Percentiles rank a stretch among this genome's conserved stretches.
Conservation (phyloP, 371 early-diverging fungal species). For the Mortierella sp. region DNA sequence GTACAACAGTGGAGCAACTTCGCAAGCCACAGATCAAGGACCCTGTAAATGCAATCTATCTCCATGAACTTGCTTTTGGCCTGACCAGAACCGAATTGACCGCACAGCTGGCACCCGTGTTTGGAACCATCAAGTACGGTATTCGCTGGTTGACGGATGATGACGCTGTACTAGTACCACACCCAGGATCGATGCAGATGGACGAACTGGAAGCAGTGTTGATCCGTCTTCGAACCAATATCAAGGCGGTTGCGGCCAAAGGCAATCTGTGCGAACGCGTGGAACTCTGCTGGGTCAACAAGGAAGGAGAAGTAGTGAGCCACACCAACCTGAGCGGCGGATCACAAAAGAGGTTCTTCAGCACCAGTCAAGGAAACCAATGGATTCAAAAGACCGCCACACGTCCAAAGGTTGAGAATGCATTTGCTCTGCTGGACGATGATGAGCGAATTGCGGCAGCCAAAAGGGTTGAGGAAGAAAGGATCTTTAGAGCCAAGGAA, state of each 20-base stretch:
- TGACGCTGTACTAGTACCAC: slow-evolving; percentile 62
- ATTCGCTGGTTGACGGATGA: slow-evolving; percentile 65
- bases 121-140: slow-evolving; percentile 58
- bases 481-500: slow-evolving; percentile 42
- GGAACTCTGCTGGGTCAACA: slow-evolving; percentile 71
- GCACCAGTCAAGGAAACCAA: slow-evolving; percentile 23
- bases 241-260: slow-evolving; percentile 52
- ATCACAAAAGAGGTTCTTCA: slow-evolving; percentile 42
- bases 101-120: slow-evolving; percentile 52
- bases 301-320: slow-evolving; percentile 58
- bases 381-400: slow-evolving; percentile 7
- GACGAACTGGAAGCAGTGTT: slow-evolving; percentile 62
- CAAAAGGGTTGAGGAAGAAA: slow-evolving; percentile 45
- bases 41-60: slow-evolving; percentile 67
- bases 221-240: slow-evolving; percentile 59
- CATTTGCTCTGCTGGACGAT: slow-evolving; percentile 43
- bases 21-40: slow-evolving; percentile 41
- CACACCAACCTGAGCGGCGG: slow-evolving; percentile 36
- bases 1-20: slow-evolving; percentile 37
- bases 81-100: slow-evolving; percentile 63
- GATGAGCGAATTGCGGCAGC: slow-evolving; percentile 46
- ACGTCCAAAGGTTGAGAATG: slow-evolving; percentile 31
- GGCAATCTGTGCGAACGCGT: slow-evolving; percentile 58
- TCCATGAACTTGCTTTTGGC: slow-evolving; percentile 67
- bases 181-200: slow-evolving; percentile 56